Conservation (phyloP, 2,329 filamentous ascomycete species). For the Ceratocystis lukuohia region DNA sequence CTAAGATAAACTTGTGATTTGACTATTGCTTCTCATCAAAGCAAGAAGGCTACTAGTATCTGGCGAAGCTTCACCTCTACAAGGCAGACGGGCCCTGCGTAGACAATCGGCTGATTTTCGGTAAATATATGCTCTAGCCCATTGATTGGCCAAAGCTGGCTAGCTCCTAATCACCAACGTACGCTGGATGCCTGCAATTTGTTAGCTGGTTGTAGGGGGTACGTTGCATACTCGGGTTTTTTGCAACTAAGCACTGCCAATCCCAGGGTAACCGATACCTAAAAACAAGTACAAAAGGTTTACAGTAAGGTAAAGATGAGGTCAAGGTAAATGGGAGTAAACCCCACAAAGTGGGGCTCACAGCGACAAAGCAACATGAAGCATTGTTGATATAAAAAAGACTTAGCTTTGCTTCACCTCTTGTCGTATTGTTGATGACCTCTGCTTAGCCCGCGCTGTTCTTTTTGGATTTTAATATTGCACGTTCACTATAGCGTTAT, state of each 20-base stretch:
- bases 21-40: neutral
- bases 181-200: slow-evolving; percentile 18
- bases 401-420: neutral
- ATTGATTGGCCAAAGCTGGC: slow-evolving; percentile 18
- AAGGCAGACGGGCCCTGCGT: slow-evolving; percentile 19
- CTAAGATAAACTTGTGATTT: neutral
- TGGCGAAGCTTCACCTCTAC: slow-evolving; percentile 8
- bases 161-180: slow-evolving; percentile 6
- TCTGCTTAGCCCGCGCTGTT: neutral
- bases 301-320: neutral
- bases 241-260: neutral
- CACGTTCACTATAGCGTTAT: neutral
- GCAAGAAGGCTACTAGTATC: slow-evolving; percentile 11
- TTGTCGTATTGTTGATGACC: neutral
- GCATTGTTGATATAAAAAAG: slow-evolving; percentile 4
- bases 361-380: neutral
- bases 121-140: neutral
- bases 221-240: neutral
- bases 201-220: neutral
- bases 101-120: slow-evolving; percentile 19
- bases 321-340: neutral
- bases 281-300: neutral
- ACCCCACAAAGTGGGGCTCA: neutral
- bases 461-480: neutral
- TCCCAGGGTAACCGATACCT: slow-evolving; percentile 3